These are phyloP conservation scores for Lodderomyces metapsilosis DNA, from an alignment of 1,139 yeast species.

Conservation along the genomic window DNA sequence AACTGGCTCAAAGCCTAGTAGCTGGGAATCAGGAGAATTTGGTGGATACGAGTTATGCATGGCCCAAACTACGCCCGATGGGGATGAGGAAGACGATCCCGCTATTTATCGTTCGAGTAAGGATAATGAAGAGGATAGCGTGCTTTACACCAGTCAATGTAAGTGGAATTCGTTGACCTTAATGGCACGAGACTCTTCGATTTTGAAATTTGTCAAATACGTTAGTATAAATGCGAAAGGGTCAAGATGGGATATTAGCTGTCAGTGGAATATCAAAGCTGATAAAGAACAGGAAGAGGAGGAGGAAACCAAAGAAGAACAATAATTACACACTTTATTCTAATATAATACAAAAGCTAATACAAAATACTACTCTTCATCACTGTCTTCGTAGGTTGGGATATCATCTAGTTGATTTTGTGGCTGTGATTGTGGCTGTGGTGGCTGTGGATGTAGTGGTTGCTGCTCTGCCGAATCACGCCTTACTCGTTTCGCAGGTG, in stretches of 20 bases:
- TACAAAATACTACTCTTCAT: constrained; percentile 22
- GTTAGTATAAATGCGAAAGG: constrained; percentile 88
- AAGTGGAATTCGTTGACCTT: constrained; percentile 78
- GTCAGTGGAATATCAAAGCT: constrained; percentile 71
- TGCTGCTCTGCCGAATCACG: constrained; percentile 10
- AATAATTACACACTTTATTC: not conserved
- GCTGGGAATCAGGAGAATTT: constrained; percentile 82
- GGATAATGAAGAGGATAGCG: constrained; percentile 70
- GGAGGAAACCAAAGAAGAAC: not conserved
- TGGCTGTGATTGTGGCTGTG: constrained; percentile 3
- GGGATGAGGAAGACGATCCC: constrained; percentile 55
- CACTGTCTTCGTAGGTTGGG: constrained; percentile 46
- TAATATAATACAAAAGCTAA: constrained; percentile 1
- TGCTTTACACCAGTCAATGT: constrained; percentile 77
- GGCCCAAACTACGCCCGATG: constrained; percentile 49
- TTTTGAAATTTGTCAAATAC: constrained; percentile 87
- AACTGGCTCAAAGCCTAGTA: constrained; percentile 31
- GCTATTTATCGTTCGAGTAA: constrained; percentile 51
- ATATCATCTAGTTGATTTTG: constrained; percentile 22
- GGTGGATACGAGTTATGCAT: constrained; percentile 96
- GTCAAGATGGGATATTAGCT: constrained; percentile 86
- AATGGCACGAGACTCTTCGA: constrained; percentile 79
- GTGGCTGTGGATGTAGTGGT: not conserved
- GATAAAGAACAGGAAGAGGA: constrained; percentile 15
- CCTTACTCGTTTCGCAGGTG: constrained; percentile 10